phyloP scores from a whole-genome alignment of 495 filamentous ascomycete genomes.

The Clavariopsis aquatica region DNA sequence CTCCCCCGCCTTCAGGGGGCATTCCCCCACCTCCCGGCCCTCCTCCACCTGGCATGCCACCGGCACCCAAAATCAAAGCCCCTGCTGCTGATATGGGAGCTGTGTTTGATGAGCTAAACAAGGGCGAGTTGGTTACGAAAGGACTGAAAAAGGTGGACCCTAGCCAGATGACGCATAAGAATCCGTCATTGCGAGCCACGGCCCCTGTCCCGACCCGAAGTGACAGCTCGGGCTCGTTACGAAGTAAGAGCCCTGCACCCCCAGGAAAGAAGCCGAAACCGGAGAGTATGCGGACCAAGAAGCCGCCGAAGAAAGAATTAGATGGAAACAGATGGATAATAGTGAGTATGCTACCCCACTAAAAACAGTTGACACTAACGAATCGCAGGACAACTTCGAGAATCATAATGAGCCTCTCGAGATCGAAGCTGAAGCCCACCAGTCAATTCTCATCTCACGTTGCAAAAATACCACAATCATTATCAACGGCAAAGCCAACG shows the following conservation, averaged over 20 bases:
- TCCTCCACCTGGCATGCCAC: slow-evolving; percentile 56
- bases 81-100: slow-evolving; percentile 63
- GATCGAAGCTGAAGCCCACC: slow-evolving; percentile 74
- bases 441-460: slow-evolving; percentile 87
- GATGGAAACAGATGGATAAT: slow-evolving; percentile 96
- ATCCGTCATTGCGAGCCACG: slow-evolving; percentile 79
- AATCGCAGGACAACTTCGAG: slow-evolving; percentile 82
- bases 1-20: slow-evolving; percentile 46
- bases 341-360: slow-evolving; percentile 45
- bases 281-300: slow-evolving; percentile 89
- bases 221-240: slow-evolving; percentile 53
- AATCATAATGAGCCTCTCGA: slow-evolving; percentile 65
- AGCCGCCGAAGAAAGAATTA: slow-evolving; percentile 85
- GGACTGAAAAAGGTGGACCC: slow-evolving; percentile 90
- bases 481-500: slow-evolving; percentile 88
- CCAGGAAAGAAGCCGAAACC: slow-evolving; percentile 93
- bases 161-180: slow-evolving; percentile 97
- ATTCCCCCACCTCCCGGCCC: slow-evolving; percentile 50
- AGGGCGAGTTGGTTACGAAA: slow-evolving; percentile 80
- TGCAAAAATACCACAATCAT: slow-evolving; percentile 91
- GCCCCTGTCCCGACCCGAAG: slow-evolving; percentile 67
- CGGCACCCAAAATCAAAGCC: slow-evolving; percentile 44
- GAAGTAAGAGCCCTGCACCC: slow-evolving; percentile 73
- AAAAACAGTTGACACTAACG: neutral
- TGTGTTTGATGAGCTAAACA: slow-evolving; percentile 88